These are phyloP conservation scores for Psidium friedrichsthalianum DNA, from an alignment of 345 rosid species.

Conservation along the genomic window DNA sequence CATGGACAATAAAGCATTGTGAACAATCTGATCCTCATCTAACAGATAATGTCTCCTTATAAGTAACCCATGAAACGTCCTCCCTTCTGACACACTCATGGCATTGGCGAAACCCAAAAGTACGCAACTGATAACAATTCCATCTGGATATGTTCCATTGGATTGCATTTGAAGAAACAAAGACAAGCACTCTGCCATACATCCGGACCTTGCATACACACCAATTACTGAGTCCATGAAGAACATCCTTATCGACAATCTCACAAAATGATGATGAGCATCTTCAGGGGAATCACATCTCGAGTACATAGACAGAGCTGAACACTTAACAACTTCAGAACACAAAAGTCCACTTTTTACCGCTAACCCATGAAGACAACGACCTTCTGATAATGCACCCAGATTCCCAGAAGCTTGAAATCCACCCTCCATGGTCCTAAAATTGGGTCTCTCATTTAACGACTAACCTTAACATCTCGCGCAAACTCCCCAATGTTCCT, in stretches of 20 bases:
- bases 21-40: constrained; percentile 22
- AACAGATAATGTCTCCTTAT: constrained; percentile 27
- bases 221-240: constrained; percentile 69
- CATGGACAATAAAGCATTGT: constrained; percentile 43
- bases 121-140: constrained; percentile 46
- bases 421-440: constrained; percentile 50
- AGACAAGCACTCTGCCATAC: constrained; percentile 25
- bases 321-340: constrained; percentile 27
- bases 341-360: constrained; percentile 40
- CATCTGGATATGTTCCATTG: constrained; percentile 30
- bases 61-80: constrained; percentile 47
- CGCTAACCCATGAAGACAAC: constrained; percentile 45
- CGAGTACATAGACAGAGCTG: constrained; percentile 40
- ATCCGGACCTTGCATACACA: constrained; percentile 34
- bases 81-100: constrained; percentile 27
- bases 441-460: constrained; percentile 36
- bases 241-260: constrained; percentile 36
- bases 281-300: constrained; percentile 35
- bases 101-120: constrained; percentile 39
- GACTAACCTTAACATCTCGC: constrained; percentile 31
- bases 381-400: constrained; percentile 31
- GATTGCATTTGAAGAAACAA: constrained; percentile 55
- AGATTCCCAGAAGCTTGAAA: constrained; percentile 54
- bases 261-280: constrained; percentile 35
- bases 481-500: constrained; percentile 38